phyloP scores from a whole-genome alignment of 192 early-diverging fungal genomes.

The Backusella luteola region DNA sequence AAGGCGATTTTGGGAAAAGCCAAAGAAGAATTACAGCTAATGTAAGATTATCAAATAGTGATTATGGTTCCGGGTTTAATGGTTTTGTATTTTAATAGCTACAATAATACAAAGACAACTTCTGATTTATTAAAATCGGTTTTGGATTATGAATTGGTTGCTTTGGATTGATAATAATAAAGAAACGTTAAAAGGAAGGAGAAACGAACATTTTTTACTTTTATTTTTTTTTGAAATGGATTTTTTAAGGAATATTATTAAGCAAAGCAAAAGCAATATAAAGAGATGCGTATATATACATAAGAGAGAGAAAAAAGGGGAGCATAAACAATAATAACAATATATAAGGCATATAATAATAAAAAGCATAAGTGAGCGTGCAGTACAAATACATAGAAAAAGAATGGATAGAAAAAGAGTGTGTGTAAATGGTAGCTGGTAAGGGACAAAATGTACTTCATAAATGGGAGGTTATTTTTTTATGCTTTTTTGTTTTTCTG shows the following conservation, averaged over 20 bases:
- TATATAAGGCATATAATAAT: not conserved
- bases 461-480: conserved; percentile 2
- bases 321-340: not conserved
- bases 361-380: not conserved
- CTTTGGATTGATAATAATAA: not conserved
- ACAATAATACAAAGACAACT: not conserved
- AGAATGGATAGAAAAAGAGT: not conserved
- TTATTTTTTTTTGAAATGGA: not conserved
- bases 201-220: not conserved
- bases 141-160: not conserved
- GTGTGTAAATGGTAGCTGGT: not conserved
- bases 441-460: conserved; percentile 5
- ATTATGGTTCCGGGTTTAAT: too few species aligned
- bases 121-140: not conserved
- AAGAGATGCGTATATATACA: not conserved
- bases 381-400: not conserved
- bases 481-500: not conserved
- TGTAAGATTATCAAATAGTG: not conserved
- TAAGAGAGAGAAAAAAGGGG: not conserved
- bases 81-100: not conserved
- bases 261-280: not conserved
- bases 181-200: not conserved
- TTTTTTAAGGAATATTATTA: not conserved
- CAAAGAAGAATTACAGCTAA: not conserved
- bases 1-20: not conserved